phyloP scores from a whole-genome alignment of 2,329 filamentous ascomycete genomes.

The Bipolaris cookei region DNA sequence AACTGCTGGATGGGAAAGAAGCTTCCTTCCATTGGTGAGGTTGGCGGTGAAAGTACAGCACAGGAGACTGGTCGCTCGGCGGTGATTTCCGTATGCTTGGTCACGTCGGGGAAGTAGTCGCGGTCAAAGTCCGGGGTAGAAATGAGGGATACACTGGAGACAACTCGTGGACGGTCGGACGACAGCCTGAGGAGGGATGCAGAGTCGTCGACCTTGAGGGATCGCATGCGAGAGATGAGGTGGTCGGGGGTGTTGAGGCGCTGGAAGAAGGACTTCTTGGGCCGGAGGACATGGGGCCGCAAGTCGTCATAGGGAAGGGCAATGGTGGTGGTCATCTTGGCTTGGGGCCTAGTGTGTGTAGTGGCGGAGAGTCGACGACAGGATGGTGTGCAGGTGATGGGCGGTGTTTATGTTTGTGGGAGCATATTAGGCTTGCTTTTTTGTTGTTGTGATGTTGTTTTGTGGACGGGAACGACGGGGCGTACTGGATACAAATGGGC shows the following conservation, averaged over 20 bases:
- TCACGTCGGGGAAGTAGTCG: slow-evolving; percentile 5
- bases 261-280: slow-evolving; percentile 25
- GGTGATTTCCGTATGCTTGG: slow-evolving; percentile 9
- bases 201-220: slow-evolving; percentile 5
- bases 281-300: slow-evolving; percentile 12
- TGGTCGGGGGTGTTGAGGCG: slow-evolving; percentile 20
- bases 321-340: slow-evolving; percentile 23
- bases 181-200: background rate
- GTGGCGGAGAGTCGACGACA: background rate
- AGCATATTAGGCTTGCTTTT: slow-evolving; percentile 11
- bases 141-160: slow-evolving; percentile 9
- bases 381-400: background rate
- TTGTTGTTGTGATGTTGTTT: slow-evolving; percentile 12
- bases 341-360: background rate
- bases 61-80: background rate
- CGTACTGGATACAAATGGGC: slow-evolving; percentile 15
- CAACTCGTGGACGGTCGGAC: slow-evolving; percentile 8
- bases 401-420: slow-evolving; percentile 13
- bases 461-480: slow-evolving; percentile 6
- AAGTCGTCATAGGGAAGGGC: slow-evolving; percentile 18
- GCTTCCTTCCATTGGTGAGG: slow-evolving; percentile 9
- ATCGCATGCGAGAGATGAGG: slow-evolving; percentile 20
- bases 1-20: slow-evolving; percentile 17
- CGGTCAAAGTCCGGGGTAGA: slow-evolving; percentile 14
- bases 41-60: slow-evolving; percentile 8